Base-by-base conservation (phyloP, 208 protist species). In the Leishmania martiniquensis region DNA sequence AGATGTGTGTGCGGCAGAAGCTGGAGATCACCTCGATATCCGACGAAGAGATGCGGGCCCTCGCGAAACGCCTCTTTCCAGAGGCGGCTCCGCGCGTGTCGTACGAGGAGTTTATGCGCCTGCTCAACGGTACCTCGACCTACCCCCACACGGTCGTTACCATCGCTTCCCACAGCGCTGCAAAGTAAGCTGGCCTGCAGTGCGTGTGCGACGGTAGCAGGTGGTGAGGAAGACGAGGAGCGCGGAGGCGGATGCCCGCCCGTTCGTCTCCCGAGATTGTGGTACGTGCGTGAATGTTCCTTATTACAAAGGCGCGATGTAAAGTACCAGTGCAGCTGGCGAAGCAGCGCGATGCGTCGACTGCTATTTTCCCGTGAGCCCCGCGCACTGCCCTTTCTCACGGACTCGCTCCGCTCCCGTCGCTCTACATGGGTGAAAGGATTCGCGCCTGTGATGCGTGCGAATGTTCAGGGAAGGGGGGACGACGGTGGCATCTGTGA, bases 71-170 rank as follows among this genome's bases (percentile, higher is more conserved):
- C 54, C 81, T 98, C 10, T 98, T 97, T 78, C 78, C 93, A 12
- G 63, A 55, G 1, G 78, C 78, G 9, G 80, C 88, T n/a, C 87
- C 88, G 25, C 89, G 89, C 54, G 81, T 98, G 22, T 86, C 88
- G 20, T 89, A 91, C 51, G 91, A 97, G 76, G 96, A 98, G 74
- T 74, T 98, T 0, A 87, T 94, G 47, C 89, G 93, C 34, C 76
- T 97, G 0, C 84, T 98, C 37, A 96, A 98, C 71, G 90, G 91
- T 65, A 98, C 94, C 34, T 98, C 96, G 20, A 94, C 82, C 32
- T 87, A 95, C 59, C 69, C 86, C 6, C 91, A 93, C 72, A 96
- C 88, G 22, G 67, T 98, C 25, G 59, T 62, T 17, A 81, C 92
- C 15, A 98, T 98, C 60, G 82, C 89, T 13, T 74, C 77, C 32